These are phyloP conservation scores for Leptographium galeiforme DNA, from an alignment of 2,329 filamentous ascomycete genomes.

Conservation along the genomic window DNA sequence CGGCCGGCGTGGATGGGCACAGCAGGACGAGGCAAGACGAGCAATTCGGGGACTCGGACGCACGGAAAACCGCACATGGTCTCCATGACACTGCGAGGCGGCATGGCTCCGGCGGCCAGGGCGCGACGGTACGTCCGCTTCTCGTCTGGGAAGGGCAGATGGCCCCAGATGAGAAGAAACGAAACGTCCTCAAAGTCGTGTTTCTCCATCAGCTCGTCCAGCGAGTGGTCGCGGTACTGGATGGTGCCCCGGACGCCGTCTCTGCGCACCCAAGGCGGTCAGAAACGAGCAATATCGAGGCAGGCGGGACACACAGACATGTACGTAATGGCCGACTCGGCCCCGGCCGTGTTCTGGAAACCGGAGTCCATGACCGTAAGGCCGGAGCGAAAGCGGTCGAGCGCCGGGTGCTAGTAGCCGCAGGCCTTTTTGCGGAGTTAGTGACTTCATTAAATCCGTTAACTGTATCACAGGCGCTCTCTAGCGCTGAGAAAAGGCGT, in stretches of 20 bases:
- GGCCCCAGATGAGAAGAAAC: conserved; percentile 37
- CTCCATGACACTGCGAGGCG: neutral
- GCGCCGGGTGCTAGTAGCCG: conserved; percentile 22
- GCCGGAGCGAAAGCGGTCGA: conserved; percentile 34
- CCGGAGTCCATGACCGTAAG: conserved; percentile 37
- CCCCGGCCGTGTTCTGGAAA: conserved; percentile 39
- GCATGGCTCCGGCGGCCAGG: conserved; percentile 13
- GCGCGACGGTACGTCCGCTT: conserved; percentile 29
- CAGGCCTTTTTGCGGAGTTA: too few relatives aligned
- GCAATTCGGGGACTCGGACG: neutral
- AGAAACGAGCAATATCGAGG: neutral
- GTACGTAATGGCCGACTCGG: conserved; percentile 36
- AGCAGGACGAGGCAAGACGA: neutral
- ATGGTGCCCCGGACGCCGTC: conserved; percentile 37
- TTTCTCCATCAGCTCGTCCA: conserved; percentile 35
- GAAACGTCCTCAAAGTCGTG: conserved; percentile 36
- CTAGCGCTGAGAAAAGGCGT: too few relatives aligned
- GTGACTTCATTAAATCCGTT: too few relatives aligned
- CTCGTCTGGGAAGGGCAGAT: conserved; percentile 30
- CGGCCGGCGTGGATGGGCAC: neutral
- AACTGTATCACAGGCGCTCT: too few relatives aligned
- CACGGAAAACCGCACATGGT: neutral
- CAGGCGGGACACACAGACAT: conserved; percentile 16
- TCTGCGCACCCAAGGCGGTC: neutral
- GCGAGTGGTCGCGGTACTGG: conserved; percentile 37